Evolutionary conservation across 2,329 filamentous ascomycete genomes (phyloP).

Genomic region (Ophiostoma triangulosporum): DNA sequence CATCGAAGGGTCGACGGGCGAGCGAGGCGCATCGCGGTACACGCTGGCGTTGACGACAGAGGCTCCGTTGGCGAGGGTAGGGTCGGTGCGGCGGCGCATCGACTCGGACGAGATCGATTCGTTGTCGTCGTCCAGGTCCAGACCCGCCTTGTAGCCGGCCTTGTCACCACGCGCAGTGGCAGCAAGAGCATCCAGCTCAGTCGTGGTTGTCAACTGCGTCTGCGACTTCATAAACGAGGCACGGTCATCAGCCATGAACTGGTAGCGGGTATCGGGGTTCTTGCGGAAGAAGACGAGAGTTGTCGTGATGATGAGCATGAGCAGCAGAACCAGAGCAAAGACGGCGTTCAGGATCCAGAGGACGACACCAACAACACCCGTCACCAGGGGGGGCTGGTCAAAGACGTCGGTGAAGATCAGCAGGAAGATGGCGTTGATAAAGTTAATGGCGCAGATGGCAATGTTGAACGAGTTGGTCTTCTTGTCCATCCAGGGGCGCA

Average conservation of each 20-base stretch:
- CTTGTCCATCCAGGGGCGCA: constrained; percentile 92
- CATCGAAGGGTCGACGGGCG: constrained; percentile 35
- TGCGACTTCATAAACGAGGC: constrained; percentile 86
- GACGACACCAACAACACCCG: constrained; percentile 69
- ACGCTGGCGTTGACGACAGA: constrained; percentile 16
- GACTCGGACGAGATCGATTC: constrained; percentile 52
- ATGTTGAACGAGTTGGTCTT: constrained; percentile 87
- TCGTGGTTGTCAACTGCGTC: constrained; percentile 53
- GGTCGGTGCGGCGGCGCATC: constrained; percentile 28
- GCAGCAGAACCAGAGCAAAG: constrained; percentile 60
- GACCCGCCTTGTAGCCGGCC: constrained; percentile 40
- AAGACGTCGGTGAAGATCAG: constrained; percentile 74
- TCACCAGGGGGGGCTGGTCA: constrained; percentile 62
- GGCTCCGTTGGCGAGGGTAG: constrained; percentile 8
- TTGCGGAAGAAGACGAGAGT: constrained; percentile 60
- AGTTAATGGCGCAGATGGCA: constrained; percentile 67
- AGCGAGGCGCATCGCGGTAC: constrained; percentile 24
- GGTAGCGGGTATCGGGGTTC: constrained; percentile 77
- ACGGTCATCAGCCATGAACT: constrained; percentile 79
- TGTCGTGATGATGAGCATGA: constrained; percentile 60
- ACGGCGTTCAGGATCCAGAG: constrained; percentile 73
- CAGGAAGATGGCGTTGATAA: constrained; percentile 68
- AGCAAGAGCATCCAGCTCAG: constrained; percentile 70
- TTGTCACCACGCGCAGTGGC: constrained; percentile 71
- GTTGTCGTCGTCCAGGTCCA: constrained; percentile 60